Percentiles rank a stretch among this genome's conserved stretches.
phyloP scores from a whole-genome alignment of 148 eudicot genomes.

The Salicornia ramosissima region DNA sequence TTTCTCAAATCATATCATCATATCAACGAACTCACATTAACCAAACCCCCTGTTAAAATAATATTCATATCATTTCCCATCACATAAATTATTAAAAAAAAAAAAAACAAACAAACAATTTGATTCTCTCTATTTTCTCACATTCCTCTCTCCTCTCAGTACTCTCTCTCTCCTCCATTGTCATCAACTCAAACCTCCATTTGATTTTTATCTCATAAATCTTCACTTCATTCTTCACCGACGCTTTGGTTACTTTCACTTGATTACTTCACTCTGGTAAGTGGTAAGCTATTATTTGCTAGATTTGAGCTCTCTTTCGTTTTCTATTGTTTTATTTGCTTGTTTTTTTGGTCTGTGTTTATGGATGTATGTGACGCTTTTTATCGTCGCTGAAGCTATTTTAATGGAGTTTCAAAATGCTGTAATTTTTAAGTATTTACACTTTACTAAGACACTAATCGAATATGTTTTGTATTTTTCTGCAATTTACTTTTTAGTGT shows the following conservation, averaged over 20 bases:
- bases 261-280: background rate
- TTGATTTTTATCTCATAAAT: background rate
- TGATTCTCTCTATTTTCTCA: constrained; percentile 3
- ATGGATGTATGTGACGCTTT: background rate
- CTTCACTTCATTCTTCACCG: constrained; percentile 15
- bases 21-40: background rate
- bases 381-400: background rate
- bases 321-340: background rate
- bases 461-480: background rate
- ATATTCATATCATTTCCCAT: too few species aligned
- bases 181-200: background rate
- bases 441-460: background rate
- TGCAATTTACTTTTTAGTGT: background rate
- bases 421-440: too few species aligned
- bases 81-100: background rate
- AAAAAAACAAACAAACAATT: constrained; percentile 5
- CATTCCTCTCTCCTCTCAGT: constrained; percentile 2
- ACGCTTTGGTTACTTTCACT: background rate
- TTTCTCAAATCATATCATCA: constrained; percentile 1
- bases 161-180: constrained; percentile 17
- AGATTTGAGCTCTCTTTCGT: background rate
- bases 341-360: background rate
- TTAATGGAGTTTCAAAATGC: too few species aligned
- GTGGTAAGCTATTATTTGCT: constrained; percentile 4
- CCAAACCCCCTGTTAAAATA: background rate